Evolutionary conservation across 495 filamentous ascomycete genomes (phyloP).

Genomic region (Pyrenula massariospora): DNA sequence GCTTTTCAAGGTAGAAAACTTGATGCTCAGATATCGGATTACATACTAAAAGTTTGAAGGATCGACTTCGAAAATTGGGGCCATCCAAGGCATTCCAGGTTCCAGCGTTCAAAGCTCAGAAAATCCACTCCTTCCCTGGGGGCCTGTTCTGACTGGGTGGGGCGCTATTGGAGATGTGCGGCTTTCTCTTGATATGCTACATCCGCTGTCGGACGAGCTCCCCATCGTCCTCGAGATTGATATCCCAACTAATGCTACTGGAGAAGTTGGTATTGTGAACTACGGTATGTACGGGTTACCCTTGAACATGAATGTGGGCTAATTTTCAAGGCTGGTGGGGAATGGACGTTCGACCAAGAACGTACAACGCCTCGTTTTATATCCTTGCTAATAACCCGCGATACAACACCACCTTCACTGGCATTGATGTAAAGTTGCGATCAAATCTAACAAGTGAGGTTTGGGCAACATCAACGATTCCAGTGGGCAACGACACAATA

Average conservation of each 20-base stretch:
- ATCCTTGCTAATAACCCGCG: neutral
- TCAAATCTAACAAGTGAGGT: neutral
- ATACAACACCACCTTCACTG: neutral
- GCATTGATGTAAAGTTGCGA: neutral
- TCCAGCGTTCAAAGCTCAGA: neutral
- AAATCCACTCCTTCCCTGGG: neutral
- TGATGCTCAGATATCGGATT: neutral
- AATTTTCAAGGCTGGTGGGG: neutral
- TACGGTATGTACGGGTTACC: slow-evolving; percentile 47
- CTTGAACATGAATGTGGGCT: neutral
- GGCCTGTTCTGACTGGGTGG: slow-evolving; percentile 36
- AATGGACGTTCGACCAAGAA: neutral
- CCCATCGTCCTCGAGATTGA: slow-evolving; percentile 46
- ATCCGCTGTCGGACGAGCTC: slow-evolving; percentile 40
- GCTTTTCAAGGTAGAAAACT: slow-evolving; percentile 47
- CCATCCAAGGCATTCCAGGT: neutral
- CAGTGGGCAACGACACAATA: neutral
- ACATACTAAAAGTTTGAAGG: neutral
- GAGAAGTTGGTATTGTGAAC: slow-evolving; percentile 44
- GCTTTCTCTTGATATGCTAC: slow-evolving; percentile 34
- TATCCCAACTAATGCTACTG: slow-evolving; percentile 17
- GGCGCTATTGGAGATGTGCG: slow-evolving; percentile 35
- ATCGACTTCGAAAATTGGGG: neutral
- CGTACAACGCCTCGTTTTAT: neutral
- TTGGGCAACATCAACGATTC: neutral